These are phyloP conservation scores for Rubroboletus satanas DNA, from an alignment of 768 basidiomycete species.

Conservation along the genomic window DNA sequence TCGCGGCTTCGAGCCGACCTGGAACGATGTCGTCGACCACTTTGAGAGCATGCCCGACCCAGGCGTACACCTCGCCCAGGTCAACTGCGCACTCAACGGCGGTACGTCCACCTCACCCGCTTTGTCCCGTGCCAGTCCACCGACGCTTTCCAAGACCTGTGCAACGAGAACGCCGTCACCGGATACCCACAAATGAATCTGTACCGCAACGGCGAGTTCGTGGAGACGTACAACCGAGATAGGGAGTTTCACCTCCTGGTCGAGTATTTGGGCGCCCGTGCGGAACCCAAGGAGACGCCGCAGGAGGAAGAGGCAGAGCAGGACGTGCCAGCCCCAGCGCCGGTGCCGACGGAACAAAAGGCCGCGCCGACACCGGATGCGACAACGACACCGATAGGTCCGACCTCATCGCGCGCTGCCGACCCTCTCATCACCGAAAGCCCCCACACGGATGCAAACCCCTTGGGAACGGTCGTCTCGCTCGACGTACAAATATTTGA, in stretches of 20 bases:
- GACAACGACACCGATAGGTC: background rate
- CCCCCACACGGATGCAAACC: conserved; percentile 16
- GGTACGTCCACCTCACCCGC: conserved; percentile 42
- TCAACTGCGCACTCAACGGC: conserved; percentile 74
- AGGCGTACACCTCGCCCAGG: conserved; percentile 66
- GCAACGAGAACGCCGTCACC: conserved; percentile 59
- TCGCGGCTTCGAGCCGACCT: conserved; percentile 73
- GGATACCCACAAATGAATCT: conserved; percentile 78
- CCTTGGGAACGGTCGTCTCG: conserved; percentile 24
- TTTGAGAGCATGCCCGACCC: conserved; percentile 39
- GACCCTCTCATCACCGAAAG: conserved; percentile 17
- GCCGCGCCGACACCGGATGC: background rate
- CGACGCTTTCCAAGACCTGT: conserved; percentile 63
- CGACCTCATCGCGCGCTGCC: background rate
- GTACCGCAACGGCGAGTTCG: conserved; percentile 60
- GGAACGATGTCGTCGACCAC: conserved; percentile 63
- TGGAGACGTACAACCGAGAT: conserved; percentile 52
- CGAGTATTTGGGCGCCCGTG: conserved; percentile 50
- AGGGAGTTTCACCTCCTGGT: conserved; percentile 54
- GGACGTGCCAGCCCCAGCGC: background rate
- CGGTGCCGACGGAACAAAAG: conserved; percentile 7
- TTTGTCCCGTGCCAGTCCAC: background rate
- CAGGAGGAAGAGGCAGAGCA: background rate
- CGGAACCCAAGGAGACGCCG: conserved; percentile 20
- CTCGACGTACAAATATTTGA: conserved; percentile 36